These are phyloP conservation scores for Basidiobolus meristosporus DNA, from an alignment of 371 early-diverging fungal genomes.

Conservation along the genomic window DNA sequence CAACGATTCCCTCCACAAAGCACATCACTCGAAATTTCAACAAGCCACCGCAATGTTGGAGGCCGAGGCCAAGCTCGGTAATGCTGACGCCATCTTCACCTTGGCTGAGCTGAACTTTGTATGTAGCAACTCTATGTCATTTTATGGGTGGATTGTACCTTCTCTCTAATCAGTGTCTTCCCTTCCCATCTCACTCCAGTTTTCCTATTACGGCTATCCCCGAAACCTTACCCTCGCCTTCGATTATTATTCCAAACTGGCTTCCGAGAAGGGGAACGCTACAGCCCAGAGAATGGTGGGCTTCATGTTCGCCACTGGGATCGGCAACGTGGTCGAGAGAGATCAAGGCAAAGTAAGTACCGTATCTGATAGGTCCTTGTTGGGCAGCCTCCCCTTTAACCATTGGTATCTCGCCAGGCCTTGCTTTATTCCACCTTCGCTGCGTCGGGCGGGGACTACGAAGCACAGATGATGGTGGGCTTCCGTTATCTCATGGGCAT, in stretches of 20 bases:
- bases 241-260: slow-evolving; percentile 29
- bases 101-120: slow-evolving; percentile 26
- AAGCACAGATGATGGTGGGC: slow-evolving; percentile 70
- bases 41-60: no score
- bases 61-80: slow-evolving; percentile 11
- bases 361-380: neutral
- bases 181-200: no score
- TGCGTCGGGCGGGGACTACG: slow-evolving; percentile 43
- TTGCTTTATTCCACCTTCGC: slow-evolving; percentile 72
- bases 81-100: slow-evolving; percentile 16
- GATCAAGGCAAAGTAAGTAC: slow-evolving; percentile 25
- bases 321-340: slow-evolving; percentile 48
- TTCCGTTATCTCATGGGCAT: slow-evolving; percentile 70
- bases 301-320: slow-evolving; percentile 72
- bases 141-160: neutral
- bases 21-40: no score
- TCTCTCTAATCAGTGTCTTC: neutral
- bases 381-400: neutral
- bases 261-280: slow-evolving; percentile 46
- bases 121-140: slow-evolving; percentile 1
- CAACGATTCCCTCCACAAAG: no score
- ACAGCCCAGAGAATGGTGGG: slow-evolving; percentile 80
- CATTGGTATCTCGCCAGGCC: slow-evolving; percentile 13
- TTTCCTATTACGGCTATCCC: slow-evolving; percentile 31
- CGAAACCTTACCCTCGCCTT: slow-evolving; percentile 34